Conservation (phyloP, 2,329 filamentous ascomycete species). For the Aspergillus latus region DNA sequence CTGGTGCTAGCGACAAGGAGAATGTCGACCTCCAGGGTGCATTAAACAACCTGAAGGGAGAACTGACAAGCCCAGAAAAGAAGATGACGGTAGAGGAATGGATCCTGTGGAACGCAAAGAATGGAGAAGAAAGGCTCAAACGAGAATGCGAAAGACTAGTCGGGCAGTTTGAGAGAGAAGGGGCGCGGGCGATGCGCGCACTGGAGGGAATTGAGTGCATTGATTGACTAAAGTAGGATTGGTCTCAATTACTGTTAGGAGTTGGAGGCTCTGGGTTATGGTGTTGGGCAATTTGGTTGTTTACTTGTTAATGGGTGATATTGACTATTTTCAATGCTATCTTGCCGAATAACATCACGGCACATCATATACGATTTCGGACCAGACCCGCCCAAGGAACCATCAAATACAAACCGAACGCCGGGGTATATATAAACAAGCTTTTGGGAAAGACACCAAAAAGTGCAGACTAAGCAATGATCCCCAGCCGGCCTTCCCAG, state of each 20-base stretch:
- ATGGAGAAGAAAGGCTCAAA: constrained; percentile 76
- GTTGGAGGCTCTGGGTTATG: constrained; percentile 16
- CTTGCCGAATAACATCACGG: constrained; percentile 19
- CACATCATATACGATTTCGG: constrained; percentile 9
- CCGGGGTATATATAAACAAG: constrained; percentile 24
- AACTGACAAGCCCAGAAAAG: constrained; percentile 74
- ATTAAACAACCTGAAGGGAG: constrained; percentile 55
- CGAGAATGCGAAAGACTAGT: constrained; percentile 82
- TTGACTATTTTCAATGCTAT: constrained; percentile 19
- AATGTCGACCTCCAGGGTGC: constrained; percentile 52
- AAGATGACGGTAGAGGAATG: constrained; percentile 92
- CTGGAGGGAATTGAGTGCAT: constrained; percentile 69
- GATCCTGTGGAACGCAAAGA: constrained; percentile 76
- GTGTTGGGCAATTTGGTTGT: constrained; percentile 21
- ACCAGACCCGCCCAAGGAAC: background rate
- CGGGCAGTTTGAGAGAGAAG: constrained; percentile 78
- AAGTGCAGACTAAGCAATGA: constrained; percentile 40
- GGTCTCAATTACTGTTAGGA: constrained; percentile 9
- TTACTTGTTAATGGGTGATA: constrained; percentile 19
- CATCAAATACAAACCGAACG: constrained; percentile 18
- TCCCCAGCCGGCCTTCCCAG: constrained; percentile 50
- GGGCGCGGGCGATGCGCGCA: constrained; percentile 70
- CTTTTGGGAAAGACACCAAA: background rate
- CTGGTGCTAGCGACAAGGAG: constrained; percentile 44
- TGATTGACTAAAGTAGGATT: constrained; percentile 30